Base-by-base conservation (phyloP, 148 eudicot genomes). In the Chenopodium album region DNA sequence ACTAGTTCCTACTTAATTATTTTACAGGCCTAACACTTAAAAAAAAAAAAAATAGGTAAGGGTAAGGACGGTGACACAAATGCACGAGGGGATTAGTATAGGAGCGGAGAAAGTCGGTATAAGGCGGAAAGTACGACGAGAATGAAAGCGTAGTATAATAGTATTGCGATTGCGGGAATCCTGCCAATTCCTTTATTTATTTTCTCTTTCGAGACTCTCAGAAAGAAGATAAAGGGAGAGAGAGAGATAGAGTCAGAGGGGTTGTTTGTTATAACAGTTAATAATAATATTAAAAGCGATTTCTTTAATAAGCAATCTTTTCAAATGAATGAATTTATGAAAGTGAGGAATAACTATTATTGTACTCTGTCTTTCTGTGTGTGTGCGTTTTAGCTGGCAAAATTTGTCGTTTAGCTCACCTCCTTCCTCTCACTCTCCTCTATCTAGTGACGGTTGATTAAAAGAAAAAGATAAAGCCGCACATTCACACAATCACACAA, bases 371-470 rank as follows among this genome's bases (percentile, higher is more conserved):
- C 44, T 37, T 37, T 37, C 44, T 37, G 44, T 37, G 44, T 37
- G 44, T 46, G 54, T 72, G 75, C 75, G 75, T 20, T 72, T 19
- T 72, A 72, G 75, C 75, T 72, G 75, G 46, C 75, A 37, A 34
- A 52, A 46, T 72, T 72, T 72, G 75, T 44, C 75, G 56, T 72
- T 72, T 72, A 37, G 44, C n/a, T 29, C 47, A 11, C 47, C 56
- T 72, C 26, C 14, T n/a, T 46, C 23, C 12, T 26, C 13, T 37
- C 16, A 13, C 37, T 41, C 9, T 8, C 34, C 37, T 34, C 37
- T 5, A 2, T 34, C 37, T 16, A 28, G 68, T 67, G 71, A 67
- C 71, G 17, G 71, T 67, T 67, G 41, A 37, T 37, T 37, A 37
- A 37, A 37, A 37, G 7, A 37, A 37, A 37, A 37, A 37, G 44